Evolutionary conservation across 208 protist genomes (phyloP), one percentile per base, ranked within the genome.

Genomic region (Leptomonas seymouri): DNA sequence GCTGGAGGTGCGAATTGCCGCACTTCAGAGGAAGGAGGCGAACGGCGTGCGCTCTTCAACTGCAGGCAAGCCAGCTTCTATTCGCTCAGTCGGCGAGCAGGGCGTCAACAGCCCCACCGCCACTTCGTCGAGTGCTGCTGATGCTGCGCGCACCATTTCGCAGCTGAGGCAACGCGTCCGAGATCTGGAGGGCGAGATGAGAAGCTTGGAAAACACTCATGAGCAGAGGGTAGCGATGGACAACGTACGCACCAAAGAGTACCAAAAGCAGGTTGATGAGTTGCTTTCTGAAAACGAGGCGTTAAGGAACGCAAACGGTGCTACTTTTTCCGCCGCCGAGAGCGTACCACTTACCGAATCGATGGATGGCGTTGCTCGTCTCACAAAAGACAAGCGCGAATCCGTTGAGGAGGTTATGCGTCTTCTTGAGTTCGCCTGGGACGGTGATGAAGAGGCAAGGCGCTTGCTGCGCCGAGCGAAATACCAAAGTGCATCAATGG

Each of bases 401-500:
- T 89, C 73, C 27, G 75, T 91, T 11, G 86, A 94, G 50, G 86
- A 94, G 62, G 56, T 94, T 46, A 91, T 94, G 86, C 74, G 82
- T 30, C 53, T 82, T 25, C 79, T 94, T 42, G 89, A 94, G 69
- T 63, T 75, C 27, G 71, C 86, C 31, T 94, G 89, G 86, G 69
- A 80, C 28, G 73, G 70, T 36, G 86, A 89, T 50, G 81, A 87
- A 25, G 84, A 86, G 49, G 56, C 57, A 28, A 84, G 81, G 50
- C 76, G 65, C 20, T 51, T 67, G 46, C 49, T 71, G 14, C 72
- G 65, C 23, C 50, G 72, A 16, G 53, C 51, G 12, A 71, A 78
- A 57, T 67, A 78, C 36, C 63, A 78, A 49, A 62, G 51, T 23
- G 72, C 65, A 11, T 63, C 72, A 20, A 50, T 89, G 51, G 77